Evolutionary conservation across 345 rosid species (phyloP).

Genomic region (Brassica juncea): DNA sequence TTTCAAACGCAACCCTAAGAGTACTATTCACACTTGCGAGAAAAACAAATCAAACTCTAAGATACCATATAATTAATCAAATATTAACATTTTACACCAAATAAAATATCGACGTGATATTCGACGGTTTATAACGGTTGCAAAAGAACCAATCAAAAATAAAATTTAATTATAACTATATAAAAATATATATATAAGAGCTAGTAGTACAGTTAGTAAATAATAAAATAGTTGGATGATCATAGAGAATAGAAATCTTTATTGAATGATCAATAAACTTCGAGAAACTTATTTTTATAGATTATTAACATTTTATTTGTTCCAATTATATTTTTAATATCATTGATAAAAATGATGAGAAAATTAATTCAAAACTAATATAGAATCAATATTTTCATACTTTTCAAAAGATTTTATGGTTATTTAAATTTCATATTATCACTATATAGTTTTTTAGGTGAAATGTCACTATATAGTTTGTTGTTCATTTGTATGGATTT

Average conservation of each 20-base stretch:
- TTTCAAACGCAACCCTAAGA: neutral
- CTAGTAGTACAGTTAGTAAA: neutral
- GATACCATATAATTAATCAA: neutral
- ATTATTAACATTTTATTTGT: neutral
- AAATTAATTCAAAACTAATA: neutral
- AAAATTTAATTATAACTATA: neutral
- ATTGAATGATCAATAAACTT: neutral
- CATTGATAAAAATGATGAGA: neutral
- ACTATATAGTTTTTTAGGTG: neutral
- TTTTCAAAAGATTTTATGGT: neutral
- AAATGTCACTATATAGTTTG: neutral
- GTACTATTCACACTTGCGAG: neutral
- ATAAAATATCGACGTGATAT: neutral
- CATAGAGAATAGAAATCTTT: neutral
- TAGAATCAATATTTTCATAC: neutral
- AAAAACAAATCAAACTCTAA: neutral
- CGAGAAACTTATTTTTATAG: neutral
- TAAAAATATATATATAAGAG: neutral
- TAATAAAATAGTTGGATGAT: neutral
- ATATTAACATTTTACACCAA: neutral
- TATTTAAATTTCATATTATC: neutral
- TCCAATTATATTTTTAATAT: neutral
- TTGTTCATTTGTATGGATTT: neutral
- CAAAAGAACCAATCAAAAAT: neutral
- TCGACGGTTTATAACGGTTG: neutral